A percentile compares a stretch with the other conserved stretches of the same genome.
phyloP scores from a whole-genome alignment of 108 stramenopile genomes.

The Epithemia pelagica region DNA sequence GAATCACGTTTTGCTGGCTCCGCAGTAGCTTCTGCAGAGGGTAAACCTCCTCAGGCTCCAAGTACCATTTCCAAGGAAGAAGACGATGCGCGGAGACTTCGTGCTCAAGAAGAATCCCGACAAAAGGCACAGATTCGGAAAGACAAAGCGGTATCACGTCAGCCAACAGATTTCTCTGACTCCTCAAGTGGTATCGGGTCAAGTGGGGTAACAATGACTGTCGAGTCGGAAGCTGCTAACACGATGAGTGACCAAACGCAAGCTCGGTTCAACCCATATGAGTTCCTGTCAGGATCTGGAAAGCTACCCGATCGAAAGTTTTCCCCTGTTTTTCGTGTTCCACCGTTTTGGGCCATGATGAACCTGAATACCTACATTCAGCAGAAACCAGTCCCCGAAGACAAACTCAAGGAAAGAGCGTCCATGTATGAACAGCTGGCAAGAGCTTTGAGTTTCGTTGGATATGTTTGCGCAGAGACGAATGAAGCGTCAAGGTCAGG shows the following conservation, averaged over 20 bases:
- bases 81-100: conserved; percentile 20
- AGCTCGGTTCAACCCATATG: conserved; percentile 75
- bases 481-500: conserved; percentile 26
- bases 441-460: conserved; percentile 75
- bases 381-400: conserved; percentile 37
- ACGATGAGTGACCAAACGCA: background rate
- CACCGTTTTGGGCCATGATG: conserved; percentile 82
- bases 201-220: background rate
- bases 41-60: background rate
- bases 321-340: conserved; percentile 78
- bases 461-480: conserved; percentile 71
- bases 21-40: background rate
- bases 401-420: conserved; percentile 39
- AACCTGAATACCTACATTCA: conserved; percentile 75
- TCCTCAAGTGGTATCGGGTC: background rate
- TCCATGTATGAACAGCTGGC: conserved; percentile 78
- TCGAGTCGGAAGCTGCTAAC: conserved; percentile 9
- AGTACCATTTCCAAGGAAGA: conserved; percentile 13
- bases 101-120: conserved; percentile 44
- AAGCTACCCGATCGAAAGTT: conserved; percentile 70
- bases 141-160: conserved; percentile 35
- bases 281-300: conserved; percentile 66
- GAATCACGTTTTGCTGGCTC: background rate
- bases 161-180: background rate
- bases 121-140: conserved; percentile 40